Evolutionary conservation across 345 rosid species (phyloP).

Genomic region (Durio zibethinus): DNA sequence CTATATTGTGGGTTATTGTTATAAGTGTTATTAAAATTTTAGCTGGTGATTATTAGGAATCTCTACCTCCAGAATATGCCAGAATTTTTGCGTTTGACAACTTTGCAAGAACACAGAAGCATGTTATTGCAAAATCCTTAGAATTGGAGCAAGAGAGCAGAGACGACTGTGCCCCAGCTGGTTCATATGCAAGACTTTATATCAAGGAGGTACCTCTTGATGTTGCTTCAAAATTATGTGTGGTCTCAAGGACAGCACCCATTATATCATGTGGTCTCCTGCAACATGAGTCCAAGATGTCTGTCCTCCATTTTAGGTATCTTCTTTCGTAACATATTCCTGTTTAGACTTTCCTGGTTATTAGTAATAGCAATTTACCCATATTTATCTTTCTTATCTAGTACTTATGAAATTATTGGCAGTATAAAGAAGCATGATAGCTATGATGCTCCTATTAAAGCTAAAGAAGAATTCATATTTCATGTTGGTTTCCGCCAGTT

Average conservation of each 20-base stretch:
- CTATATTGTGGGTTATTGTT: neutral
- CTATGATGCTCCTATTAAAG: conserved; percentile 72
- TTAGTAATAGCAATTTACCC: conserved; percentile 4
- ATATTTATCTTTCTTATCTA: conserved; percentile 6
- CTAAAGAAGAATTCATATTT: conserved; percentile 86
- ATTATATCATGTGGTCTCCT: conserved; percentile 74
- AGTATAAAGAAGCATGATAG: conserved; percentile 80
- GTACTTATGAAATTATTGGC: conserved; percentile 20
- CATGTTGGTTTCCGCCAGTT: conserved; percentile 96
- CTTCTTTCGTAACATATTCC: neutral
- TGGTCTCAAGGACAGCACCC: conserved; percentile 42
- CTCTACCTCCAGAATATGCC: conserved; percentile 87
- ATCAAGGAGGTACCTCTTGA: conserved; percentile 60
- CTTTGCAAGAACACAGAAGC: conserved; percentile 75
- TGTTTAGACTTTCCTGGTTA: conserved; percentile 14
- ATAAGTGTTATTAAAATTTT: neutral
- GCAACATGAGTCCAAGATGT: conserved; percentile 96
- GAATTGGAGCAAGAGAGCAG: conserved; percentile 50
- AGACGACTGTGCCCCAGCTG: conserved; percentile 54
- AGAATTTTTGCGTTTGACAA: conserved; percentile 91
- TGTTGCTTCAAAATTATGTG: conserved; percentile 58
- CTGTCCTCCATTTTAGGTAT: conserved; percentile 96
- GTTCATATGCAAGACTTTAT: conserved; percentile 70
- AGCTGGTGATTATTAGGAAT: conserved; percentile 60
- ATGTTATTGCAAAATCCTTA: conserved; percentile 57